Evolutionary conservation across 441 rosid genomes (phyloP).

Genomic region (Euphorbia schlechtendalii): DNA sequence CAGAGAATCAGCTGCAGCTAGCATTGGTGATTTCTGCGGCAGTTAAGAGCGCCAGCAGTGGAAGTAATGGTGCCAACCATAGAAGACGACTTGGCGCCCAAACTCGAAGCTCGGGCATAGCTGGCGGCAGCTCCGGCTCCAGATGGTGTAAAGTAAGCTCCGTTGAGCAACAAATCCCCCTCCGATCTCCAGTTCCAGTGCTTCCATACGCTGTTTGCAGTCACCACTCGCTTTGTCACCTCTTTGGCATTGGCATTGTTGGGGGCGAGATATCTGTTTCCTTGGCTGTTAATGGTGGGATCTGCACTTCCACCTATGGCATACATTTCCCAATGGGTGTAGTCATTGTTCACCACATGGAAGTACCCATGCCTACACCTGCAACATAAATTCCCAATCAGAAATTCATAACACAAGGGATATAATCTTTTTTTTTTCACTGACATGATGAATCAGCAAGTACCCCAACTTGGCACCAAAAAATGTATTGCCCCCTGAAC

Average conservation of each 20-base stretch:
- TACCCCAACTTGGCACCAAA: no score
- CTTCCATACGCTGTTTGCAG: slow-evolving; percentile 44
- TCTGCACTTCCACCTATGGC: slow-evolving; percentile 92
- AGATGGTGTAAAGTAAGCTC: slow-evolving; percentile 81
- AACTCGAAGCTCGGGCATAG: slow-evolving; percentile 92
- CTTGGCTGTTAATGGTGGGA: slow-evolving; percentile 95
- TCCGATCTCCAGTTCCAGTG: slow-evolving; percentile 93
- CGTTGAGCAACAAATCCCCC: slow-evolving; percentile 77
- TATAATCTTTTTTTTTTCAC: no score
- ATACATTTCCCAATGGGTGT: slow-evolving; percentile 98
- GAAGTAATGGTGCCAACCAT: slow-evolving; percentile 58
- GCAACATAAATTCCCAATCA: slow-evolving; percentile 15
- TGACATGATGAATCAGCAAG: no score
- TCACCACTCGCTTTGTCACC: slow-evolving; percentile 86
- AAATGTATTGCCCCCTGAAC: no score
- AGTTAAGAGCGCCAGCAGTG: slow-evolving; percentile 54
- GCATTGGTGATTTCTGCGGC: slow-evolving; percentile 51
- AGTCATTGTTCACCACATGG: slow-evolving; percentile 96
- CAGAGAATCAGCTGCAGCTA: no score
- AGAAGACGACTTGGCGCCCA: slow-evolving; percentile 81
- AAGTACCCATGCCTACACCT: slow-evolving; percentile 96
- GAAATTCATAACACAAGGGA: no score
- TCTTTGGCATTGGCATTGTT: slow-evolving; percentile 64
- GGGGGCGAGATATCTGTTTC: slow-evolving; percentile 83
- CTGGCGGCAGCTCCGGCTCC: slow-evolving; percentile 72